Base-by-base conservation (phyloP, 2,329 filamentous ascomycete species). In the Aspergillus felis region DNA sequence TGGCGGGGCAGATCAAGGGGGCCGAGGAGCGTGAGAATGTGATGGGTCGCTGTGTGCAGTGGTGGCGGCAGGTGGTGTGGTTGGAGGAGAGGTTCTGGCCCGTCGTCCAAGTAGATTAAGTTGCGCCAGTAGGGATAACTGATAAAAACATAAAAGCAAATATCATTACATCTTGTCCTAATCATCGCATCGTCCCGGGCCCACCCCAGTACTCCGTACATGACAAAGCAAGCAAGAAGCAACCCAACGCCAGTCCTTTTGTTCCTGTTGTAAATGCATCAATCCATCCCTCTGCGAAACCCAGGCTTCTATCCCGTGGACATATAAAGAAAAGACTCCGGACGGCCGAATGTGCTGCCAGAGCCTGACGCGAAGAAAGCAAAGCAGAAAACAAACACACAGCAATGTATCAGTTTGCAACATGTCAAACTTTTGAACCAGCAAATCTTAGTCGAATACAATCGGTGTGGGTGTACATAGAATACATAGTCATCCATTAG, bases 81-180 rank as follows among this genome's bases (percentile, higher is more conserved):
- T 77, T 85, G 8, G 85, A 88, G 71, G 77, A 79, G 63, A 71
- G 73, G 1, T 88, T 87, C 67, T 87, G 84, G 85, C 84, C 84
- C 0, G 65, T 62, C 20, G 63, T 76, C 50, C 50, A 57, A 65
- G 57, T 28, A 25, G 24, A 53, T 17, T 1, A 12, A 24, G 7
- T 24, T 35, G 9, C 5, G 4, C 27, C 25, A 41, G 14, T 27
- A 49, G 29, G 35, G n/a, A 14, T 4, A 47, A 46, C 4, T 2
- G 10, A 10, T 12, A 46, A 22, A 22, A 12, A 12, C 2, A 17
- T 6, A 35, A 14, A 24, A 47, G 44, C 22, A 17, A 46, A 24
- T 47, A 22, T 25, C 24, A 47, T 47, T 47, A 47, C 44, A 47
- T 27, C 24, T 47, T 24, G 44, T 47, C 22, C 44, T 47, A 27